These are phyloP conservation scores for Nematocida parisii DNA, from an alignment of 371 early-diverging fungal genomes.

Conservation along the genomic window DNA sequence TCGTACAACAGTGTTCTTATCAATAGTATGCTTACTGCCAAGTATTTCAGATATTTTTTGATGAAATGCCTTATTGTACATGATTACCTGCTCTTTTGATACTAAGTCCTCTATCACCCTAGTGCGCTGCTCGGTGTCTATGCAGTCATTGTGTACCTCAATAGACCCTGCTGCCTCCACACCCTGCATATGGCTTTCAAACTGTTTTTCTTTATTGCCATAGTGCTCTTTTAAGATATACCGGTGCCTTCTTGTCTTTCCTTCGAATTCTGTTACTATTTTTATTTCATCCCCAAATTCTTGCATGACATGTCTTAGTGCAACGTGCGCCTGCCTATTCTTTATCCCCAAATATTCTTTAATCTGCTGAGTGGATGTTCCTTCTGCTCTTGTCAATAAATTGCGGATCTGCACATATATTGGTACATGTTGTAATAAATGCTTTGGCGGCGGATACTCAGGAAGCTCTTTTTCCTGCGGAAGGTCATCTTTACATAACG, in stretches of 20 bases:
- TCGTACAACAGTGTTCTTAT: conserved; percentile 34
- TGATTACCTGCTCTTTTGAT: background rate
- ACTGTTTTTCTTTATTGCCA: conserved; percentile 12
- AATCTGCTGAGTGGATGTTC: conserved; percentile 15
- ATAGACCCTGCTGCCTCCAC: background rate
- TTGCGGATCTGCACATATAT: conserved; percentile 21
- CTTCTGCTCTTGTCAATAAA: background rate
- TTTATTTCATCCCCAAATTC: conserved; percentile 16
- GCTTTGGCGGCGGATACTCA: conserved; percentile 10
- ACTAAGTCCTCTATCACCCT: conserved; percentile 42
- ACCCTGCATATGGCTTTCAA: background rate
- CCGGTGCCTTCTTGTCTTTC: conserved; percentile 15
- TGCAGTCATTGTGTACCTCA: background rate
- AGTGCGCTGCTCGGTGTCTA: conserved; percentile 20
- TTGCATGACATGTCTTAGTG: background rate
- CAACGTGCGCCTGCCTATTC: conserved; percentile 22
- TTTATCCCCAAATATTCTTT: conserved; percentile 30
- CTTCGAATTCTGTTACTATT: conserved; percentile 34
- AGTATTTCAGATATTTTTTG: conserved; percentile 30
- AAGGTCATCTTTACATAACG: background rate
- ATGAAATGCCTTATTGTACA: conserved; percentile 44
- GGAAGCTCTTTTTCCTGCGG: background rate
- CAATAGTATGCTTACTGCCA: conserved; percentile 13
- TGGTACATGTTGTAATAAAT: conserved; percentile 13
- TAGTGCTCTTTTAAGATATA: conserved; percentile 15